A percentile compares a stretch with the other conserved stretches of the same genome.
Evolutionary conservation across 2,329 filamentous ascomycete species (phyloP).

Genomic region (Blastomyces parvus): DNA sequence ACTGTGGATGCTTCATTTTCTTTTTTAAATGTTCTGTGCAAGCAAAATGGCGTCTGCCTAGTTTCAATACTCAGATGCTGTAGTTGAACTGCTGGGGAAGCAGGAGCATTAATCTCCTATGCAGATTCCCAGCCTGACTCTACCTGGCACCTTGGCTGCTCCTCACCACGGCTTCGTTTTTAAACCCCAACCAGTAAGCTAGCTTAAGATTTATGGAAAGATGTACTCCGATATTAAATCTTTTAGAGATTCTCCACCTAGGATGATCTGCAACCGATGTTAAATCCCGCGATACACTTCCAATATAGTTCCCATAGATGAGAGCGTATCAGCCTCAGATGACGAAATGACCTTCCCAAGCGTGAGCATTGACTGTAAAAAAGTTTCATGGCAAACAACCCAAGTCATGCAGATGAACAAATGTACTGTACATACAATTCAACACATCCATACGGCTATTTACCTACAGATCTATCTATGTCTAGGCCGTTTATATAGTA

Average conservation of each 20-base stretch:
- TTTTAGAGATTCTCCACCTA: no score
- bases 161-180: not conserved
- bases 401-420: not conserved
- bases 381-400: not conserved
- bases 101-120: not conserved
- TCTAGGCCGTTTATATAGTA: no score
- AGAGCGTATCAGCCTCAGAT: no score
- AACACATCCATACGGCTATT: not conserved
- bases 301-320: no score
- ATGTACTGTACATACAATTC: not conserved
- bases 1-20: not conserved
- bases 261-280: no score
- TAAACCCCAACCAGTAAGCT: not conserved
- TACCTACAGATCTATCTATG: not conserved
- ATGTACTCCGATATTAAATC: no score
- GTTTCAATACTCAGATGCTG: not conserved
- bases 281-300: no score
- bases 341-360: not conserved
- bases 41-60: not conserved
- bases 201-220: no score
- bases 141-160: not conserved
- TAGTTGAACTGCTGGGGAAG: not conserved
- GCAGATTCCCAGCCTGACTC: not conserved
- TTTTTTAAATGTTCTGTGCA: not conserved
- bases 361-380: not conserved